phyloP scores from a whole-genome alignment of 768 basidiomycete genomes.

The Pleurotus ostreatus region DNA sequence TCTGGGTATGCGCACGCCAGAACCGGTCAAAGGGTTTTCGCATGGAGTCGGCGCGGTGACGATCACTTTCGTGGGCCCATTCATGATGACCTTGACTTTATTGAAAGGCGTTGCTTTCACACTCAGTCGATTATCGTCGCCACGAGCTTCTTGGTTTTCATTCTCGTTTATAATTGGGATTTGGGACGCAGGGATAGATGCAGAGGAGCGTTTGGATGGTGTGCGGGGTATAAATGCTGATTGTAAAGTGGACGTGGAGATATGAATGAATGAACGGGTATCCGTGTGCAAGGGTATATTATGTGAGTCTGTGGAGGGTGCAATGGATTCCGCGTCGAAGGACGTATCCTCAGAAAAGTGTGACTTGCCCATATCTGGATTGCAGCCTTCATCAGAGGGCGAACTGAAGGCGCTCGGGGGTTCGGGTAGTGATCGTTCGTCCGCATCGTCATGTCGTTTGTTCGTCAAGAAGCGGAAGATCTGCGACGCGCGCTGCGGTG shows the following conservation, averaged over 20 bases:
- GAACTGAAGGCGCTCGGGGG: slow-evolving; percentile 37
- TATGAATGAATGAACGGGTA: slow-evolving; percentile 2
- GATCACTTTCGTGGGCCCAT: slow-evolving; percentile 46
- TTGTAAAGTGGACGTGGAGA: slow-evolving; percentile 1
- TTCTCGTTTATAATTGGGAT: too few species aligned
- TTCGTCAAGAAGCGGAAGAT: slow-evolving; percentile 69
- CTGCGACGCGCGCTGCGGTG: slow-evolving; percentile 68
- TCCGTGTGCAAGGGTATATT: slow-evolving; percentile 6
- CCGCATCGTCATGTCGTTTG: slow-evolving; percentile 31
- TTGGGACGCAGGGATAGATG: slow-evolving; percentile 7
- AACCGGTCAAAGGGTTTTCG: slow-evolving; percentile 15
- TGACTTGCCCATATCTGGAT: slow-evolving; percentile 9
- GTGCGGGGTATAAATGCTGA: slow-evolving; percentile 5
- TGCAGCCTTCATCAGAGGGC: slow-evolving; percentile 28
- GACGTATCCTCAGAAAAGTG: slow-evolving; percentile 13
- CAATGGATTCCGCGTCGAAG: slow-evolving; percentile 12
- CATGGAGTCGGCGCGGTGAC: slow-evolving; percentile 52
- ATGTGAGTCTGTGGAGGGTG: slow-evolving; percentile 1
- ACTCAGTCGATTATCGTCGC: background rate
- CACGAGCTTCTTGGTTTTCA: background rate
- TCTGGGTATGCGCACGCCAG: background rate
- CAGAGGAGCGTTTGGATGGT: slow-evolving; percentile 2
- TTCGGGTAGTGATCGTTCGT: slow-evolving; percentile 36
- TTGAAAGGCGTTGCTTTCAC: slow-evolving; percentile 18
- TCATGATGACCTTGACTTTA: slow-evolving; percentile 39